These are phyloP conservation scores for Bretschneidera sinensis DNA, from an alignment of 345 rosid genomes.

Conservation along the genomic window DNA sequence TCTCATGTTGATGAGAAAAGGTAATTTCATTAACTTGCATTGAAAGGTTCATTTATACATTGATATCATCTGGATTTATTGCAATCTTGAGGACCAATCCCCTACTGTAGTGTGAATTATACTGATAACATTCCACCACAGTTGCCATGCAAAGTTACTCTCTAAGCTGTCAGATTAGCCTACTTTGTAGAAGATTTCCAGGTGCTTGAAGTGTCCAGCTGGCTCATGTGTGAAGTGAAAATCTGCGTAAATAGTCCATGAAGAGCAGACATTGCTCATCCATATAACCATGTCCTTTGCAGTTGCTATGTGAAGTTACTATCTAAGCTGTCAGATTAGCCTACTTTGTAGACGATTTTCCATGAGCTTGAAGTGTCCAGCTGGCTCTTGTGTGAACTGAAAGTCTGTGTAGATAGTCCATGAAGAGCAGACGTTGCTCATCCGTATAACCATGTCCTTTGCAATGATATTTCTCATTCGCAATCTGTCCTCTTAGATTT, in stretches of 20 bases:
- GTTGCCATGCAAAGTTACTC: neutral
- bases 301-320: neutral
- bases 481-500: neutral
- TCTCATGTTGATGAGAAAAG: slow-evolving; percentile 30
- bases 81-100: neutral
- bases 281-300: too few relatives aligned
- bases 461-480: too few relatives aligned
- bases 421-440: too few relatives aligned
- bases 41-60: neutral
- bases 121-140: neutral
- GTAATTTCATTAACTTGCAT: slow-evolving; percentile 21
- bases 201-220: neutral
- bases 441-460: too few relatives aligned
- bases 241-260: too few relatives aligned
- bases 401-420: too few relatives aligned
- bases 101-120: neutral
- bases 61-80: neutral
- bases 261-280: too few relatives aligned
- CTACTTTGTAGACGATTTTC: too few relatives aligned
- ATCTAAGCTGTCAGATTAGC: neutral
- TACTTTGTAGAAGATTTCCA: neutral
- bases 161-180: neutral
- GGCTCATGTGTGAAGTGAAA: neutral
- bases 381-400: neutral
- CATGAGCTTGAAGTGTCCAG: neutral